Conservation (phyloP, 768 basidiomycete genomes). For the Gautieria morchelliformis region DNA sequence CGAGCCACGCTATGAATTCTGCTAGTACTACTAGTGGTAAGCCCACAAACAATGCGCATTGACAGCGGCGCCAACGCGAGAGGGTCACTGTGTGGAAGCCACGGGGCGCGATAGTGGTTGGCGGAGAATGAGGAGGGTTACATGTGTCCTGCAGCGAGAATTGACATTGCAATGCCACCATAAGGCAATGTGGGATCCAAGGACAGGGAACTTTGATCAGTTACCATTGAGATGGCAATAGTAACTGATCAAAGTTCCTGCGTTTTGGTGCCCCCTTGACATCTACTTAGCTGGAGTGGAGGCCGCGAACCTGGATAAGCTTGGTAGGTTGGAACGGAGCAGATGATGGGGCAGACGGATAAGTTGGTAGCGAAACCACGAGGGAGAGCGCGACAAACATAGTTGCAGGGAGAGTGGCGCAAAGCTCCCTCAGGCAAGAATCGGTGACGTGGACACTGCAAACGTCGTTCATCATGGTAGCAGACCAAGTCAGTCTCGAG, state of each 20-base stretch:
- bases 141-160: neutral
- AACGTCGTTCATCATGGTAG: neutral
- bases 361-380: neutral
- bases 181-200: no score
- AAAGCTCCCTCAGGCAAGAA: neutral
- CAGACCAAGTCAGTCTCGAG: no score
- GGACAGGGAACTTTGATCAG: no score
- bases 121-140: neutral
- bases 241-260: no score
- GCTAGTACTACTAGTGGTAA: conserved; percentile 13
- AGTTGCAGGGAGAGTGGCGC: neutral
- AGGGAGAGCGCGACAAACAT: neutral
- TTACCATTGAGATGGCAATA: no score
- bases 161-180: neutral
- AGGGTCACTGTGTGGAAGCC: neutral
- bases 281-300: no score
- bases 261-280: no score
- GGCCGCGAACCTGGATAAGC: no score
- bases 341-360: neutral
- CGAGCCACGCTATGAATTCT: conserved; percentile 14
- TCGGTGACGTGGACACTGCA: neutral
- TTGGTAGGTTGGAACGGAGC: conserved; percentile 4
- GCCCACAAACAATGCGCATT: conserved; percentile 10
- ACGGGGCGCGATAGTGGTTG: neutral
- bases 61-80: conserved; percentile 12